Conservation (phyloP, 2,329 filamentous ascomycete genomes). For the Zelopaecilomyces penicillatus region DNA sequence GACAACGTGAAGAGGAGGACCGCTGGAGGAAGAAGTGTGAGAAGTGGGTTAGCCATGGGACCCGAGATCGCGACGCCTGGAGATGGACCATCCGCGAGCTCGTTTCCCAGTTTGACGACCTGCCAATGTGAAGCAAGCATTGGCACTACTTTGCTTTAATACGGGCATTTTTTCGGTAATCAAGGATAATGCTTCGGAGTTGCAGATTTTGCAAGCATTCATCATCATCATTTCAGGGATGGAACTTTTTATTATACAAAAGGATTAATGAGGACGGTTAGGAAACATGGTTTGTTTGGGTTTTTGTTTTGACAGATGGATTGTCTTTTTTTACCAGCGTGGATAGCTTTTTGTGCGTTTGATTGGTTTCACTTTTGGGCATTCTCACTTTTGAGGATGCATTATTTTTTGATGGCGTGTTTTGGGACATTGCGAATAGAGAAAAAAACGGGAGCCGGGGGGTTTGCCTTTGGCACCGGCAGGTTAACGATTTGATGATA, state of each 20-base stretch:
- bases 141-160: too few species aligned
- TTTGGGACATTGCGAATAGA: slow-evolving; percentile 6
- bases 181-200: too few species aligned
- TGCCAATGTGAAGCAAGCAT: slow-evolving; percentile 20
- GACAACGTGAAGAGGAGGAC: slow-evolving; percentile 86
- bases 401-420: slow-evolving; percentile 43
- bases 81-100: slow-evolving; percentile 68
- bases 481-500: slow-evolving; percentile 8
- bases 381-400: slow-evolving; percentile 49
- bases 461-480: slow-evolving; percentile 2
- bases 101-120: slow-evolving; percentile 35
- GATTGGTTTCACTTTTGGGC: neutral
- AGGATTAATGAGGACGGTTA: neutral
- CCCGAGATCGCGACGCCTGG: slow-evolving; percentile 55
- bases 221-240: too few species aligned
- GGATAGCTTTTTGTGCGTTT: neutral
- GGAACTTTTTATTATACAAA: neutral
- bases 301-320: neutral
- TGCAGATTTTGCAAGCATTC: too few species aligned
- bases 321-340: neutral
- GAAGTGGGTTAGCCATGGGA: slow-evolving; percentile 64
- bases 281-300: neutral
- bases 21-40: slow-evolving; percentile 84
- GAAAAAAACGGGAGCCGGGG: slow-evolving; percentile 4
- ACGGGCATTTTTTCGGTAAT: too few species aligned